These are phyloP conservation scores for Phytophthora colocasiae DNA, from an alignment of 352 stramenopile species.

Conservation along the genomic window DNA sequence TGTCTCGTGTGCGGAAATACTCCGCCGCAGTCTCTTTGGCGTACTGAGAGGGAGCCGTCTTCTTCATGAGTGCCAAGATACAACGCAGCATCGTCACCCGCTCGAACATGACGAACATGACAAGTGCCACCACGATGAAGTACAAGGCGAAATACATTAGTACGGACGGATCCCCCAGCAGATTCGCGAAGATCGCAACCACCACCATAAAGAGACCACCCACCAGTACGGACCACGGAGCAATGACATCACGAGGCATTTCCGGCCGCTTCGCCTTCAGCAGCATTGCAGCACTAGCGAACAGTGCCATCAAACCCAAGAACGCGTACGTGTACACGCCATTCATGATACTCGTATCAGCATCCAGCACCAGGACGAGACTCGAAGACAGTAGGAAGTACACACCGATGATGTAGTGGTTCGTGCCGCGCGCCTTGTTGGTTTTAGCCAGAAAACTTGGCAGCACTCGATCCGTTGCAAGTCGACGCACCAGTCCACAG, in stretches of 20 bases:
- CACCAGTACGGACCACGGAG: conserved; percentile 44
- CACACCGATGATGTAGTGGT: conserved; percentile 75
- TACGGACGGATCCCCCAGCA: no score
- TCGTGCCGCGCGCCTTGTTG: conserved; percentile 67
- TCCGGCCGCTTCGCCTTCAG: conserved; percentile 86
- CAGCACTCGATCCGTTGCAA: conserved; percentile 72
- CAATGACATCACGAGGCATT: conserved; percentile 71
- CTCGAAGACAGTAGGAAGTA: conserved; percentile 71
- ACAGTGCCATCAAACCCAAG: conserved; percentile 83
- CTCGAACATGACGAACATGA: conserved; percentile 18
- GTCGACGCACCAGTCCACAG: conserved; percentile 68
- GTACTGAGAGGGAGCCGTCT: conserved; percentile 39
- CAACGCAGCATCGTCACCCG: conserved; percentile 49
- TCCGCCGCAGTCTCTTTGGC: conserved; percentile 41
- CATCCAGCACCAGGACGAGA: conserved; percentile 71
- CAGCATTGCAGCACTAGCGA: conserved; percentile 80
- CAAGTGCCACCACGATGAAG: no score
- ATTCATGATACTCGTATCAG: conserved; percentile 67
- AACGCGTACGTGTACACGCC: conserved; percentile 91
- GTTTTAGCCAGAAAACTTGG: conserved; percentile 50
- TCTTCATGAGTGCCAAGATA: conserved; percentile 47
- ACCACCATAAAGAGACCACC: no score
- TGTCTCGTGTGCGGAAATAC: conserved; percentile 24
- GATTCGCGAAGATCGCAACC: no score
- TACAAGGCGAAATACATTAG: no score